Evolutionary conservation across 345 rosid species (phyloP).

Genomic region (Citrus unshiu): DNA sequence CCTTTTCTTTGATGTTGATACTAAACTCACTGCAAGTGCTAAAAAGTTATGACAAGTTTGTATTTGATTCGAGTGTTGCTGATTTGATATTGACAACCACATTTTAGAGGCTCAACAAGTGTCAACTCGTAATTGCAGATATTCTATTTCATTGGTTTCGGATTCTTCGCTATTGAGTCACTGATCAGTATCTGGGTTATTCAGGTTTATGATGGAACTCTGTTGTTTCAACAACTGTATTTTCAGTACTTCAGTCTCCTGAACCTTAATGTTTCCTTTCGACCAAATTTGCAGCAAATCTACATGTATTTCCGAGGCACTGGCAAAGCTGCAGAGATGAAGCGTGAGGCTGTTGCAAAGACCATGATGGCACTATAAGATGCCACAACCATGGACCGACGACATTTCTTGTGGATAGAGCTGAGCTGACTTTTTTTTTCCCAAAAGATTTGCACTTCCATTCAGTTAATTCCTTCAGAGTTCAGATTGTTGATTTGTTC

Average conservation of each 20-base stretch:
- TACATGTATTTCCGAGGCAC: constrained; percentile 93
- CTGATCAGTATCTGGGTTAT: constrained; percentile 95
- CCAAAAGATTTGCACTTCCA: neutral
- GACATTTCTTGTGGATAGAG: neutral
- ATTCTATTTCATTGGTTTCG: constrained; percentile 89
- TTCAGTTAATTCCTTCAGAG: neutral
- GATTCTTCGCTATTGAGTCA: constrained; percentile 65
- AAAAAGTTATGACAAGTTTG: neutral
- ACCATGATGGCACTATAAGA: constrained; percentile 75
- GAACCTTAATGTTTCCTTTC: neutral
- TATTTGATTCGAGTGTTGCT: neutral
- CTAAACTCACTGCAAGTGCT: neutral
- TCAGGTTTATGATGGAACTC: constrained; percentile 54
- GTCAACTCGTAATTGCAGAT: constrained; percentile 42
- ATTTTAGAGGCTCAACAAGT: neutral
- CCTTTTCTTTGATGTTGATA: neutral
- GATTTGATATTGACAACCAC: neutral
- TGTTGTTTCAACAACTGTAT: neutral
- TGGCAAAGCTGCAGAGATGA: constrained; percentile 87
- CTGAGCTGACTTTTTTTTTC: neutral
- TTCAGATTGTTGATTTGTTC: neutral
- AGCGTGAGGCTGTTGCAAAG: constrained; percentile 66
- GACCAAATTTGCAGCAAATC: constrained; percentile 66
- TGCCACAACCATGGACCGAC: neutral
- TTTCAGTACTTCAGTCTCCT: neutral